Evolutionary conservation across 2,329 filamentous ascomycete species (phyloP).

Genomic region (Ophiostoma triangulosporum): DNA sequence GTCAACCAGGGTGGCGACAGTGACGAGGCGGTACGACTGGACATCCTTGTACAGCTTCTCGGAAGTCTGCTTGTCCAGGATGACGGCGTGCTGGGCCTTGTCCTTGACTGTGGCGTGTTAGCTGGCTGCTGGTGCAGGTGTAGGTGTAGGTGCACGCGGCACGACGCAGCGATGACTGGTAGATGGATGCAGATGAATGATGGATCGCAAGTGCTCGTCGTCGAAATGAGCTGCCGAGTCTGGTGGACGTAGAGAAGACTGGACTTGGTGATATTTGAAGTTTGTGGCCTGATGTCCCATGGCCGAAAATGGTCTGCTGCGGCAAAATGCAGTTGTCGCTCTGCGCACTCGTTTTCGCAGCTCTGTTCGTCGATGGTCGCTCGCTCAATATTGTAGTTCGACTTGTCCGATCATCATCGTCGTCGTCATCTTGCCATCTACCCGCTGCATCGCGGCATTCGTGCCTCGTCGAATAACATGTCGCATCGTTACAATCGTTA

Average conservation of each 20-base stretch:
- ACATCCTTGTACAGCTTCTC: slow-evolving; percentile 99
- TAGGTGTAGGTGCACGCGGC: no score
- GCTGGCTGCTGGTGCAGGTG: background rate
- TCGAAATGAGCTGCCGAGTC: no score
- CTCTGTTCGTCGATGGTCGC: background rate
- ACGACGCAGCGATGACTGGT: background rate
- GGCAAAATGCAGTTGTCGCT: background rate
- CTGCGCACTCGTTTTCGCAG: background rate
- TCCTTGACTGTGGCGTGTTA: slow-evolving; percentile 63
- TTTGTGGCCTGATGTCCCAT: background rate
- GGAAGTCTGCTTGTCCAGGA: slow-evolving; percentile 93
- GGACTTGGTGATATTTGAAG: background rate
- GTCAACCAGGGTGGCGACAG: slow-evolving; percentile 96
- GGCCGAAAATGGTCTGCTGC: background rate
- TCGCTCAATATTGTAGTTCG: background rate
- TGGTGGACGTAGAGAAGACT: no score
- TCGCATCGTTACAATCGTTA: slow-evolving; percentile 2
- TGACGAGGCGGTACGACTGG: slow-evolving; percentile 98
- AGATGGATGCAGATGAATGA: background rate
- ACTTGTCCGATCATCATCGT: background rate
- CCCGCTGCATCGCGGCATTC: background rate
- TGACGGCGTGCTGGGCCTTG: slow-evolving; percentile 98
- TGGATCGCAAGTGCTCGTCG: no score
- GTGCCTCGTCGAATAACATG: background rate
- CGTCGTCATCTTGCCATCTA: background rate